Evolutionary conservation across 495 filamentous ascomycete species (phyloP), one percentile per base, ranked within the genome.

Genomic region (Pyronema omphalodes): DNA sequence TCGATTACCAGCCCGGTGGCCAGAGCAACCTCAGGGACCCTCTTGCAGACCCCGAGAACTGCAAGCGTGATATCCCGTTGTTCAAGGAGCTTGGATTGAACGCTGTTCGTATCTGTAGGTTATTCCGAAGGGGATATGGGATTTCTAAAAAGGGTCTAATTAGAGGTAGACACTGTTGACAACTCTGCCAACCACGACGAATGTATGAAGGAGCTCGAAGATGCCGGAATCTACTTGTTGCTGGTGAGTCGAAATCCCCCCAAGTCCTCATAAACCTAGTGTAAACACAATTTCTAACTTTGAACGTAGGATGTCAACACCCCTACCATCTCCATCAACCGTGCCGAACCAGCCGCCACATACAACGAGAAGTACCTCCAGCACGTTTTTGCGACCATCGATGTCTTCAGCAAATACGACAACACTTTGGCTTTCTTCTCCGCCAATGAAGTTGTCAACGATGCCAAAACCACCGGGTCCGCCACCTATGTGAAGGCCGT

Each of bases 401-500:
- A 95, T 65, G 80, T 74, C 52, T 94, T 96, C 62, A 73, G 75
- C 60, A 81, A 83, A 61, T 96, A 94, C 70, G 69, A 73, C 71
- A 96, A 96, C 72, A 88, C 83, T 9, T 72, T 94, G 45, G 83
- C 85, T 48, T 95, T 95, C 79, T 94, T 94, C 74, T 93, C 88
- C 14, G 89, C 86, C 39, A 95, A 96, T 67, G 89, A 96, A 70
- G 88, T 94, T 58, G 87, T 94, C 74, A 93, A 96, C 71, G 79
- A 83, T 57, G 76, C 79, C 56, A 72, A 74, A 5, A 89, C 83
- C 3, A 87, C 85, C 48, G 67, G 70, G 52, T 71, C 78, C 44
- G 89, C 88, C 8, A 83, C 85, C 12, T 89, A 86, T 62, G 84
- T 96, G 69, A 95, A 96, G 74, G 89, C 89, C 23, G 81, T 85